Base-by-base conservation (phyloP, 2,329 filamentous ascomycete genomes). In the Berkeleyomyces basicola region DNA sequence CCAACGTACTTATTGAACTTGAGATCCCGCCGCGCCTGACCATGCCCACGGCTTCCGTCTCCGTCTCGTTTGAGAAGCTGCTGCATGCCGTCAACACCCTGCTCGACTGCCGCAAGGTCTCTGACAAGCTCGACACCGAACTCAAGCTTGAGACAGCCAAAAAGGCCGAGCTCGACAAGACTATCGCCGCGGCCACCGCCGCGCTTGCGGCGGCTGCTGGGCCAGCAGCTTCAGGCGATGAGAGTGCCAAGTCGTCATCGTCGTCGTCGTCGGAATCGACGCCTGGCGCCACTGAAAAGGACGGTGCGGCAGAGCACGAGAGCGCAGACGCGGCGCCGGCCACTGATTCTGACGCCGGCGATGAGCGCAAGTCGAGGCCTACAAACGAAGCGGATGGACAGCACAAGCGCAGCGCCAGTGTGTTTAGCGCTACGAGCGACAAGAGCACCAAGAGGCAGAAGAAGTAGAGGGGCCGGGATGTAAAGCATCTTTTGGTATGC, bases 391-490 rank as follows among this genome's bases (percentile, higher is more conserved):
- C 47, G 14, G 57, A 55, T 51, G 57, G 44, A 49, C 71, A 70
- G 7, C 85, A 87, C 66, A 95, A 95, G 76, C 81, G 90, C 64
- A 93, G 89, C 70, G 88, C 88, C 1, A 95, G 89, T 71, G 88
- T 90, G 40, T 72, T 95, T 61, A 92, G 88, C 71, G 76, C 78
- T 14, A 75, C 75, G 4, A 90, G 86, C 70, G 85, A 89, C 65
- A 82, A 81, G 72, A 82, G 78, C 67, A 69, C 73, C 3, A 83
- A 83, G 71, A 75, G 80, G 65, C 77, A 79, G 67, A 82, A 80
- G 74, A 83, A 82, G 68, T 79, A 71, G 70, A n/a, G 14, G 4
- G 10, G 16, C 11, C 6, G 40, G 6, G 42, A 9, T 43, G 23
- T 23, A 23, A 23, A 23, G 23, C 23, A 23, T 23, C 23, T 23